Conservation (phyloP, 257 asterid genomes). For the Coffea canephora region DNA sequence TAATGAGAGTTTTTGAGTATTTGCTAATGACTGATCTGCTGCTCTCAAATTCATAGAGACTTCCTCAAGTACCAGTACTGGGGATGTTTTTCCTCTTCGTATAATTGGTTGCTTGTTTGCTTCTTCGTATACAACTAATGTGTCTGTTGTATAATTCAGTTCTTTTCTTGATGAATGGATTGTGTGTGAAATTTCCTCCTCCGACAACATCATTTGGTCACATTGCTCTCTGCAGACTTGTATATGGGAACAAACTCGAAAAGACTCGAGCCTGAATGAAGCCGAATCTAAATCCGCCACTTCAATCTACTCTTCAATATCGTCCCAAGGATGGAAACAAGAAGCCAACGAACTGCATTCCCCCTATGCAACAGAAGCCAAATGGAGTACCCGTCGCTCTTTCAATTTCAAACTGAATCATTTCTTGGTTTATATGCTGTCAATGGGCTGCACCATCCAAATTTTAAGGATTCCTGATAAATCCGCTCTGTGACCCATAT, state of each 20-base stretch:
- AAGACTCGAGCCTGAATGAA: too few species aligned
- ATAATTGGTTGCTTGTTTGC: neutral
- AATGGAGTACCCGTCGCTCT: neutral
- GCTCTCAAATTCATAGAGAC: neutral
- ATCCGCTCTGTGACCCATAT: neutral
- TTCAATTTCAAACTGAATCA: neutral
- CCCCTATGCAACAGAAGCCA: neutral
- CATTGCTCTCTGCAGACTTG: neutral
- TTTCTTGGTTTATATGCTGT: neutral
- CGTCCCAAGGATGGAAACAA: neutral
- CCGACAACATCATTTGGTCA: neutral
- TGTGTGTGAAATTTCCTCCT: neutral
- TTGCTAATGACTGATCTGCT: neutral
- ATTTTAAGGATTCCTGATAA: too few species aligned
- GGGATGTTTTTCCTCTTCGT: neutral
- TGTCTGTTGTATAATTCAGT: too few species aligned
- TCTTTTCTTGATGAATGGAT: too few species aligned
- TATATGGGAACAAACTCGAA: neutral
- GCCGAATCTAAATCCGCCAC: too few species aligned
- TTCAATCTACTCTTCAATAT: neutral
- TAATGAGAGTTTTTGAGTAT: neutral
- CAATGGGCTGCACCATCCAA: too few species aligned
- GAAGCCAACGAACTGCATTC: neutral
- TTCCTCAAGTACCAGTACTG: neutral
- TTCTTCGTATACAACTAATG: too few species aligned